A percentile compares a stretch with the other conserved stretches of the same genome.
Conservation (phyloP, 306 rosid genomes). For the Sindora glabra region DNA sequence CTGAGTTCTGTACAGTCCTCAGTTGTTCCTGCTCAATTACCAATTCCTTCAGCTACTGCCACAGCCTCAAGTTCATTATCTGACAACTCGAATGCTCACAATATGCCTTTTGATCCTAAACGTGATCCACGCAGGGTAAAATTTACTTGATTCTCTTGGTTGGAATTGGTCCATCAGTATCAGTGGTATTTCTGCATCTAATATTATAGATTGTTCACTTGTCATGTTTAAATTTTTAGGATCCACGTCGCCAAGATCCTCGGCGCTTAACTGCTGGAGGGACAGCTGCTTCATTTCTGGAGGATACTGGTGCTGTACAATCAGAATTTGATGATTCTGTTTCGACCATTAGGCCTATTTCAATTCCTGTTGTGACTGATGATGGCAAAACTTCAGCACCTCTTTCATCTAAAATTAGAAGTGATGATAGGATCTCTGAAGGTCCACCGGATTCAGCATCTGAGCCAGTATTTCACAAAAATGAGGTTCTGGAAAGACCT, state of each 20-base stretch:
- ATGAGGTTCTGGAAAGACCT: slow-evolving; percentile 43
- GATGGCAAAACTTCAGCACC: slow-evolving; percentile 36
- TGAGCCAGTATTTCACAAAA: slow-evolving; percentile 28
- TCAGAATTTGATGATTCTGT: slow-evolving; percentile 49
- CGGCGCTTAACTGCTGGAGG: slow-evolving; percentile 53
- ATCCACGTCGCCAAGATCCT: slow-evolving; percentile 98
- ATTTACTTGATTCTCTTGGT: slow-evolving; percentile 4
- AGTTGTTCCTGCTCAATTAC: slow-evolving; percentile 36
- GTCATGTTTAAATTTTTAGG: slow-evolving; percentile 46
- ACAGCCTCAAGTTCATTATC: slow-evolving; percentile 33
- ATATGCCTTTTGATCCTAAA: slow-evolving; percentile 63
- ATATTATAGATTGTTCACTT: background rate
- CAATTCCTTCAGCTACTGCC: slow-evolving; percentile 40
- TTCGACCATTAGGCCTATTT: slow-evolving; percentile 42
- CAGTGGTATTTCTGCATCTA: background rate
- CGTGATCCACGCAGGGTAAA: slow-evolving; percentile 95
- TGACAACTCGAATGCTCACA: slow-evolving; percentile 45
- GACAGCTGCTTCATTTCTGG: slow-evolving; percentile 35
- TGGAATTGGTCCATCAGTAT: slow-evolving; percentile 6
- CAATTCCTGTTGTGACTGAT: slow-evolving; percentile 22
- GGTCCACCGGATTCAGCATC: slow-evolving; percentile 32
- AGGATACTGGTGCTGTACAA: slow-evolving; percentile 39
- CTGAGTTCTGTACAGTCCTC: slow-evolving; percentile 52
- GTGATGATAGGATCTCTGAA: slow-evolving; percentile 49
- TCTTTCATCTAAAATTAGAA: slow-evolving; percentile 28